phyloP scores from a whole-genome alignment of 352 stramenopile genomes.

The Pythium periplocum region DNA sequence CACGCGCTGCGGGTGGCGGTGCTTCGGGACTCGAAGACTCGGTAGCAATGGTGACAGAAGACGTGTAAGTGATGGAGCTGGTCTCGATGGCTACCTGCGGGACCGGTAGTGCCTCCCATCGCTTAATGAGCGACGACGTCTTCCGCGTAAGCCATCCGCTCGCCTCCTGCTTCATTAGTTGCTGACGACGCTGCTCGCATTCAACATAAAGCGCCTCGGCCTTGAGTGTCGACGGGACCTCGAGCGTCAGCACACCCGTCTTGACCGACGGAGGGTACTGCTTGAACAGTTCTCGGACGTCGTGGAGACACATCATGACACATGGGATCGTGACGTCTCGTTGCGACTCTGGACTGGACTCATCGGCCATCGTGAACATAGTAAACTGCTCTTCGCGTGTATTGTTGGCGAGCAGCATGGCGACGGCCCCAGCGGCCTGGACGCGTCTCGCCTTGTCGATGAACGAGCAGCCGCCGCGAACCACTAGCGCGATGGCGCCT shows the following conservation, averaged over 20 bases:
- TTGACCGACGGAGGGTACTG: constrained; percentile 47
- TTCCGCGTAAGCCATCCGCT: constrained; percentile 30
- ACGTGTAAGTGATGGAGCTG: too few relatives aligned
- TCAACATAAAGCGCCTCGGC: constrained; percentile 9
- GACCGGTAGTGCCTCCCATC: constrained; percentile 8
- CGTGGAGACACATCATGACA: constrained; percentile 62
- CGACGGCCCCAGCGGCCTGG: constrained; percentile 47
- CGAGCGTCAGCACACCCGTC: constrained; percentile 33
- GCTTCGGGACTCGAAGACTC: too few relatives aligned
- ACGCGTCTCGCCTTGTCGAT: constrained; percentile 53
- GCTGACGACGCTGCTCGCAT: constrained; percentile 11
- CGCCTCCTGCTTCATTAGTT: constrained; percentile 15
- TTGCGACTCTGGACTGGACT: not conserved
- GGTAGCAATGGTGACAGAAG: too few relatives aligned
- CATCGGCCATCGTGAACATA: constrained; percentile 51
- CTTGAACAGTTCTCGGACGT: constrained; percentile 58
- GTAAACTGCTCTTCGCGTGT: constrained; percentile 46
- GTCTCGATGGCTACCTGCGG: too few relatives aligned
- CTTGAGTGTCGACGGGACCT: constrained; percentile 26
- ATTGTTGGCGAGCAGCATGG: constrained; percentile 54
- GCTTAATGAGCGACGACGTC: constrained; percentile 50
- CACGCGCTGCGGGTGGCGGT: not conserved
- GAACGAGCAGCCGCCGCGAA: constrained; percentile 68
- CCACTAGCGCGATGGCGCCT: constrained; percentile 52
- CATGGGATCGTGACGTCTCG: constrained; percentile 37